Conservation (phyloP, 2,329 filamentous ascomycete genomes). For the Botrytis tulipae region DNA sequence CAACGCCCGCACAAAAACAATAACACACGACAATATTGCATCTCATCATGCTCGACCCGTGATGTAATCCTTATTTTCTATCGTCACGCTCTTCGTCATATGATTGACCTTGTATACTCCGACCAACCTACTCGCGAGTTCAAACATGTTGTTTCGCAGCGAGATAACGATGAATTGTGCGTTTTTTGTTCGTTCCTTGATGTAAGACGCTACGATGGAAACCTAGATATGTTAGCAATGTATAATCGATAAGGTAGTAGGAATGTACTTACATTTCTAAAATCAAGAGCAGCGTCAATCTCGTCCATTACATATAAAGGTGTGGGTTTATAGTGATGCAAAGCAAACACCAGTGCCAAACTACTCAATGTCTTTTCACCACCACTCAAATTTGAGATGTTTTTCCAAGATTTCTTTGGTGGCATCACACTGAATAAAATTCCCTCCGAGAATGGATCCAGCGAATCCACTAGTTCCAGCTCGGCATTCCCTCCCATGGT, state of each 20-base stretch:
- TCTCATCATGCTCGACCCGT: slow-evolving; percentile 24
- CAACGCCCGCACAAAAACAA: not conserved
- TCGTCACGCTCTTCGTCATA: slow-evolving; percentile 91
- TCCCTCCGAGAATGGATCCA: slow-evolving; percentile 95
- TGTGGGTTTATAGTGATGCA: slow-evolving; percentile 97
- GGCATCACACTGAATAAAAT: slow-evolving; percentile 99
- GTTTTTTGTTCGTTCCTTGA: slow-evolving; percentile 98
- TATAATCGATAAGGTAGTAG: not conserved
- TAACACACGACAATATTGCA: not conserved
- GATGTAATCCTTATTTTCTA: slow-evolving; percentile 79
- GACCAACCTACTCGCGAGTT: slow-evolving; percentile 89
- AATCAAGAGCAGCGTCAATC: slow-evolving; percentile 96
- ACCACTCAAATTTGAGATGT: slow-evolving; percentile 92
- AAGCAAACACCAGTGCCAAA: slow-evolving; percentile 91
- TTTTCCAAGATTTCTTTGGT: slow-evolving; percentile 99
- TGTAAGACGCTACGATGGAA: slow-evolving; percentile 96
- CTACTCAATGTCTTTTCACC: slow-evolving; percentile 96
- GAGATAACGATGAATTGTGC: slow-evolving; percentile 99
- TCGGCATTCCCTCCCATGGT: slow-evolving; percentile 99
- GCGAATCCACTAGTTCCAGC: slow-evolving; percentile 90
- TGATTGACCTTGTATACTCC: slow-evolving; percentile 99
- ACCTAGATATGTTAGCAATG: slow-evolving; percentile 50
- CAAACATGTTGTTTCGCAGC: slow-evolving; percentile 98
- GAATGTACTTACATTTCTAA: slow-evolving; percentile 77
- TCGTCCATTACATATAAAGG: slow-evolving; percentile 99